phyloP scores from a whole-genome alignment of 1,284 basidiomycete genomes.

The Fomitopsis betulina region DNA sequence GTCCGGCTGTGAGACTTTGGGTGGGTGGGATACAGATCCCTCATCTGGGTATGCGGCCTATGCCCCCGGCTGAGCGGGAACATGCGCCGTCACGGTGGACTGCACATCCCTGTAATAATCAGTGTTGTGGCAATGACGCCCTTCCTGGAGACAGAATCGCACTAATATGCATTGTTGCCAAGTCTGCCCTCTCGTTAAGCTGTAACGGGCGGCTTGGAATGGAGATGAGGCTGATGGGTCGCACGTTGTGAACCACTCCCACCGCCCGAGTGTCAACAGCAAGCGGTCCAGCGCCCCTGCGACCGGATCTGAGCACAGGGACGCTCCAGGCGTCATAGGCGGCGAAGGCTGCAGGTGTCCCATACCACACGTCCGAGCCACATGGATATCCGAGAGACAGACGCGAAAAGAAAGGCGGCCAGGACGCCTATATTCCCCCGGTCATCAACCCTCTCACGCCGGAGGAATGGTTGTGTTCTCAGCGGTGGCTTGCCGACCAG shows the following conservation, averaged over 20 bases:
- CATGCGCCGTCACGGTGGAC: background rate
- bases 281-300: background rate
- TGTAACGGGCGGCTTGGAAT: background rate
- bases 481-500: background rate
- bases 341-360: too few relatives aligned
- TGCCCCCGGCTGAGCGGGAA: background rate
- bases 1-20: background rate
- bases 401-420: background rate
- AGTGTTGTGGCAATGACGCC: background rate
- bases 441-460: background rate
- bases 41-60: background rate
- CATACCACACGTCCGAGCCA: background rate
- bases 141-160: background rate
- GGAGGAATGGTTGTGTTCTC: background rate
- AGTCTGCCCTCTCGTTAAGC: background rate
- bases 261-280: background rate
- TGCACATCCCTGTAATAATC: background rate
- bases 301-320: background rate
- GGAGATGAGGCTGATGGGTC: background rate
- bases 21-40: background rate
- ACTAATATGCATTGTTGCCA: background rate
- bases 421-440: background rate
- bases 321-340: background rate
- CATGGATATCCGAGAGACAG: background rate
- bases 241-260: background rate